These are phyloP conservation scores for Oryza longistaminata DNA, from an alignment of 176 grass and related monocot genomes.

Conservation along the genomic window DNA sequence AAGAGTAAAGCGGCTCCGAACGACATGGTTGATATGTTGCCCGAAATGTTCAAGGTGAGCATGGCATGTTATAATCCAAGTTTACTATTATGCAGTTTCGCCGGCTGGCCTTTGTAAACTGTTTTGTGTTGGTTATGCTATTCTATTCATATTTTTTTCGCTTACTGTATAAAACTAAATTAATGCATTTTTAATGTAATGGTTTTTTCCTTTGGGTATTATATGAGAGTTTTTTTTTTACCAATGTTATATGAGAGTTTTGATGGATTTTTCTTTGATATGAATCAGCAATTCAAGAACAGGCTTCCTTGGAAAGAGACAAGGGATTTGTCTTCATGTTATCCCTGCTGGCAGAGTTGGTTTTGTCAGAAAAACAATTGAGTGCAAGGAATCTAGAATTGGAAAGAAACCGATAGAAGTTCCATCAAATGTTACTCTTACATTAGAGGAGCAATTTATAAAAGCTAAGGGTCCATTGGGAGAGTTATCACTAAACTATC, in stretches of 20 bases:
- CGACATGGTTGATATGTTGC: not conserved
- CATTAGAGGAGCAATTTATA: constrained; percentile 67
- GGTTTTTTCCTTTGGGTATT: not conserved
- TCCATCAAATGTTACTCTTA: constrained; percentile 82
- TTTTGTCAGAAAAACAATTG: constrained; percentile 59
- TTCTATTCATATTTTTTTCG: not conserved
- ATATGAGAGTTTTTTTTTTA: no score
- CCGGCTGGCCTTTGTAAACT: not conserved
- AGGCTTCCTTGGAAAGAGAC: constrained; percentile 53
- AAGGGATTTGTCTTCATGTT: constrained; percentile 38
- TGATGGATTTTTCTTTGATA: constrained; percentile 18
- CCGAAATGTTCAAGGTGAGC: not conserved
- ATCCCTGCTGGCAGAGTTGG: constrained; percentile 46
- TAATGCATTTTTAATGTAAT: not conserved
- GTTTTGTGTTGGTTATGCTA: not conserved
- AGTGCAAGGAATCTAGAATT: constrained; percentile 98
- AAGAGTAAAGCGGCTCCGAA: not conserved
- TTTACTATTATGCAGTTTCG: constrained; percentile 12
- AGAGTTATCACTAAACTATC: constrained; percentile 74
- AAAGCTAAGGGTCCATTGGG: constrained; percentile 92
- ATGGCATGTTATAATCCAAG: not conserved
- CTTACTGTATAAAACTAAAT: not conserved
- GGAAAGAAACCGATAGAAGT: constrained; percentile 86
- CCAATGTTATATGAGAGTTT: not conserved
- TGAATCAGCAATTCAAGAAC: constrained; percentile 70